Evolutionary conservation across 1,139 yeast species (phyloP), one percentile per base, ranked within the genome.

Genomic region (Blastobotrys serpentis): DNA sequence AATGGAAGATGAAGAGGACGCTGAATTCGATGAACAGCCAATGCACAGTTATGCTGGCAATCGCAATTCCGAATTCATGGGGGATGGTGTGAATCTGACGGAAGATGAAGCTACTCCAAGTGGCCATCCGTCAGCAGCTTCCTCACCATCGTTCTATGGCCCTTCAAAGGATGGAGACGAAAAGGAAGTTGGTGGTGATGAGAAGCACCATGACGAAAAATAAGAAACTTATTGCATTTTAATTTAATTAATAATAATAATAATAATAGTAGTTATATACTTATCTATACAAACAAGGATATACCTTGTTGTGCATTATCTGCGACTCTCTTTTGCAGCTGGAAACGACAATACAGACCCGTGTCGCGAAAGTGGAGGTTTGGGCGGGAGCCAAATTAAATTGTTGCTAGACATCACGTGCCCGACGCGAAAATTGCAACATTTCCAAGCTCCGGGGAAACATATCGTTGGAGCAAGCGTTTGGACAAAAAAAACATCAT

Each of bases 1-100:
- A 32, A 39, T 63, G 51, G 63, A 60, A 32, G 62, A 61, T 11
- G 58, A 53, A 16, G 58, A 55, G 3, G 56, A 51, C 13, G n/a
- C n/a, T 23, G 26, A 23, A 23, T 23, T 23, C 26, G 32, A 29
- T 11, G 32, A 29, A 6, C 32, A 29, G n/a, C 32, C 32, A 29
- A 11, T 29, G 4, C 32, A 29, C 13, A 29, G 13, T 29, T 29
- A 10, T 29, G 32, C 13, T 11, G 32, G 13, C 13, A 29, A 29
- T 11, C 32, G 32, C 13, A 29, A 29, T 11, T 29, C 32, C 13
- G 32, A 29, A 11, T 29, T 29, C n/a, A 29, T 29, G 32, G 32
- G 32, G 4, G 32, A 29, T 29, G 32, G 13, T 6, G 13, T 7
- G 7, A 14, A 11, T 7, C 7, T 29, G 7, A 11, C 32, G 13